Evolutionary conservation across 192 early-diverging fungal species (phyloP).

Genomic region (Phycomyces nitens): DNA sequence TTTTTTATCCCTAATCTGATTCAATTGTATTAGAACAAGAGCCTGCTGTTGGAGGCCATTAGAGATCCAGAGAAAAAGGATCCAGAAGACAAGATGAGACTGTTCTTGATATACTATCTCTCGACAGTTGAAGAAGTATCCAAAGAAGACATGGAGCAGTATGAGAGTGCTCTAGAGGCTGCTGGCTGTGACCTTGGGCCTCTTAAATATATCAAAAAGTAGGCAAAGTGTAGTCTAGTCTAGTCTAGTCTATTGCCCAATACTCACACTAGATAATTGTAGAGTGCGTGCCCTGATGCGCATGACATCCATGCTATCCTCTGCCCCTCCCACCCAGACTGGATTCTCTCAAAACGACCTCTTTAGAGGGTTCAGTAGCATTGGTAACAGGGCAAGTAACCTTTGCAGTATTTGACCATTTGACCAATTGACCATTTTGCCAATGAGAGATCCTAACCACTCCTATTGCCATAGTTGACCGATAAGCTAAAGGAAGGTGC

Average conservation of each 20-base stretch:
- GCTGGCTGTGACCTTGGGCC: constrained; percentile 75
- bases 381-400: constrained; percentile 61
- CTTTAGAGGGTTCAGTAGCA: constrained; percentile 62
- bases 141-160: constrained; percentile 81
- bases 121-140: constrained; percentile 64
- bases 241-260: no score
- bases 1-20: not conserved
- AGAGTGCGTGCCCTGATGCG: constrained; percentile 56
- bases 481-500: constrained; percentile 68
- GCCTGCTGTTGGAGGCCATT: constrained; percentile 76
- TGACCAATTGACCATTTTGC: not conserved
- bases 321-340: constrained; percentile 33
- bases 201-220: constrained; percentile 84
- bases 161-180: constrained; percentile 70
- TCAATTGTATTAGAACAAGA: constrained; percentile 54
- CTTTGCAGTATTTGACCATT: no score
- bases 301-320: constrained; percentile 56
- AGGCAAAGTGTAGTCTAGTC: no score
- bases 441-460: not conserved
- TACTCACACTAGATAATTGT: no score
- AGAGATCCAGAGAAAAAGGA: constrained; percentile 77
- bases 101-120: constrained; percentile 87
- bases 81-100: constrained; percentile 84
- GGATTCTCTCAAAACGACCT: constrained; percentile 44
- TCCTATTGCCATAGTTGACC: constrained; percentile 47